These are phyloP conservation scores for Teratosphaeria nubilosa DNA, from an alignment of 2,329 filamentous ascomycete species.

Conservation along the genomic window DNA sequence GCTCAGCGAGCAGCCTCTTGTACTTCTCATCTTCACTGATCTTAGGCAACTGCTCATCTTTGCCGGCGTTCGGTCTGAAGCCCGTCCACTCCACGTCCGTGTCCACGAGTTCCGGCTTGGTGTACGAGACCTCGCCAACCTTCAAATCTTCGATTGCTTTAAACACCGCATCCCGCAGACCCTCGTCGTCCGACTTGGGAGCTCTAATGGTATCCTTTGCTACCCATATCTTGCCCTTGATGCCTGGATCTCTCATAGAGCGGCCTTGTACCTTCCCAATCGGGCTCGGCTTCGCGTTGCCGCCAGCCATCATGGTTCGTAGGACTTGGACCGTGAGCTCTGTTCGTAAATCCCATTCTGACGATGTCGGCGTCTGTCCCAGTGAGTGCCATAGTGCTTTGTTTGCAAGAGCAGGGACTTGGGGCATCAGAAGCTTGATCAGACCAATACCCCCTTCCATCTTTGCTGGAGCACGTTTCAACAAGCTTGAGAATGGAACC, in stretches of 20 bases:
- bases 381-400: slow-evolving; percentile 55
- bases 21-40: slow-evolving; percentile 58
- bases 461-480: background rate
- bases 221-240: slow-evolving; percentile 77
- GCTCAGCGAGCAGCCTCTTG: slow-evolving; percentile 56
- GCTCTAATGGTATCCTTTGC: slow-evolving; percentile 55
- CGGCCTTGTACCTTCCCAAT: slow-evolving; percentile 54
- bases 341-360: slow-evolving; percentile 69
- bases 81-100: slow-evolving; percentile 71
- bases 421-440: slow-evolving; percentile 38
- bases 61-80: slow-evolving; percentile 47
- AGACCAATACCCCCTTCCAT: slow-evolving; percentile 9
- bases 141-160: slow-evolving; percentile 48
- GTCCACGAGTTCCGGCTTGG: slow-evolving; percentile 43
- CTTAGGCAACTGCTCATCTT: slow-evolving; percentile 42
- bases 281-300: slow-evolving; percentile 32
- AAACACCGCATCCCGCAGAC: slow-evolving; percentile 47
- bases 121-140: slow-evolving; percentile 29
- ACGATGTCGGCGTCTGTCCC: slow-evolving; percentile 56
- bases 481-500: background rate
- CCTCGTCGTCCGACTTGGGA: slow-evolving; percentile 42
- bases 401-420: slow-evolving; percentile 53
- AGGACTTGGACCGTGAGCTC: slow-evolving; percentile 62
- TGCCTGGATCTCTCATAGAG: slow-evolving; percentile 51
- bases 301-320: slow-evolving; percentile 49